A percentile compares a stretch with the other conserved stretches of the same genome.
Evolutionary conservation across 352 stramenopile genomes (phyloP).

Genomic region (Phytophthora crassamura): DNA sequence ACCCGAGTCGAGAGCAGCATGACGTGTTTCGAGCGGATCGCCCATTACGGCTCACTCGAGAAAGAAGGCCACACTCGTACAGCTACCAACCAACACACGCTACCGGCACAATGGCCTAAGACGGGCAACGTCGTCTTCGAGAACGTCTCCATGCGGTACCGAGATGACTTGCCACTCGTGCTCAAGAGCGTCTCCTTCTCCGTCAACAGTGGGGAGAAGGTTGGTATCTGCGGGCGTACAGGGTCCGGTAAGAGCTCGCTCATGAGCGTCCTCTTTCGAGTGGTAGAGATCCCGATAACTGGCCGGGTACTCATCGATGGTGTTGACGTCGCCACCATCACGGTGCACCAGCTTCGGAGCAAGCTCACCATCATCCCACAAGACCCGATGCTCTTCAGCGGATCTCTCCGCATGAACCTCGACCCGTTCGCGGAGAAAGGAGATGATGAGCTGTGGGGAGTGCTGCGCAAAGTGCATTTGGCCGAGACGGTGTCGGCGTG

Average conservation of each 20-base stretch:
- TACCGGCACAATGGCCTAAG: conserved; percentile 46
- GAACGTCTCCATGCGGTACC: conserved; percentile 52
- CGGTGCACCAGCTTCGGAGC: conserved; percentile 40
- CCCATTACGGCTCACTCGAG: conserved; percentile 38
- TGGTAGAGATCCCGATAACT: conserved; percentile 35
- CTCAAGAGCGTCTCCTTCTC: conserved; percentile 42
- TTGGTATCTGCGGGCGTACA: conserved; percentile 63
- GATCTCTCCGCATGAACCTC: conserved; percentile 89
- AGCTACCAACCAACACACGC: not conserved
- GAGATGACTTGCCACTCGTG: conserved; percentile 50
- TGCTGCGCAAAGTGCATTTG: conserved; percentile 67
- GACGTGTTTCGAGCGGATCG: conserved; percentile 44
- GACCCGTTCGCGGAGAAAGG: conserved; percentile 83
- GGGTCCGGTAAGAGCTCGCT: conserved; percentile 55
- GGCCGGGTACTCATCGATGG: conserved; percentile 88
- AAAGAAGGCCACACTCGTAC: conserved; percentile 35
- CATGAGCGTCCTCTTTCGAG: conserved; percentile 49
- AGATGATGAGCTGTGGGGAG: conserved; percentile 59
- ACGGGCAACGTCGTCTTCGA: conserved; percentile 49
- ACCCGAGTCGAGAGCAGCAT: conserved; percentile 55
- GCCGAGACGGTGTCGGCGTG: conserved; percentile 66
- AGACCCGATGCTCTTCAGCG: conserved; percentile 92
- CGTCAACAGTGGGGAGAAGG: conserved; percentile 84
- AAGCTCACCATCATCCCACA: conserved; percentile 76
- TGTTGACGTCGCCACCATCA: conserved; percentile 66